Percentiles rank a stretch among this genome's conserved stretches.
phyloP scores from a whole-genome alignment of 148 eudicot genomes.

The Arbutus unedo region DNA sequence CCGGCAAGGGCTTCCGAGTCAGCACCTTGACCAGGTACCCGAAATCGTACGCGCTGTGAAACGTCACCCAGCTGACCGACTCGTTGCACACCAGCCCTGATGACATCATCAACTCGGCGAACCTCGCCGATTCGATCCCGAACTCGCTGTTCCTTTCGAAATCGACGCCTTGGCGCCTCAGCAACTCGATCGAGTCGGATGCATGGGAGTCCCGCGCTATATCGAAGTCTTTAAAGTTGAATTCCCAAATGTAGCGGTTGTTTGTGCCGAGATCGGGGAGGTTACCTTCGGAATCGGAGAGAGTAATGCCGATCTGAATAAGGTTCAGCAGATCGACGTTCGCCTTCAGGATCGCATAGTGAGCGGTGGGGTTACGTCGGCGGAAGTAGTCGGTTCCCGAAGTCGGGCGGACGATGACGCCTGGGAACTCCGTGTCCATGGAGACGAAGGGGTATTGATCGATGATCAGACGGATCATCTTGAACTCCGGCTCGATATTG shows the following conservation, averaged over 20 bases:
- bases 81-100: slow-evolving; percentile 65
- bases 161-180: slow-evolving; percentile 37
- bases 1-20: slow-evolving; percentile 38
- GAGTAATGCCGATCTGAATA: slow-evolving; percentile 60
- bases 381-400: slow-evolving; percentile 2
- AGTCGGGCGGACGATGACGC: slow-evolving; percentile 21
- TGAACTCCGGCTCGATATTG: slow-evolving; percentile 43
- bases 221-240: slow-evolving; percentile 60
- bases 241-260: slow-evolving; percentile 56
- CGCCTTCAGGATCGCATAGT: slow-evolving; percentile 40
- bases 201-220: slow-evolving; percentile 32
- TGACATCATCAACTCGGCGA: slow-evolving; percentile 55
- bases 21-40: slow-evolving; percentile 54
- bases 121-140: slow-evolving; percentile 42
- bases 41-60: slow-evolving; percentile 64
- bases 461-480: slow-evolving; percentile 25
- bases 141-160: slow-evolving; percentile 25
- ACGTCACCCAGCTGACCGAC: slow-evolving; percentile 48
- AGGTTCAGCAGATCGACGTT: slow-evolving; percentile 56
- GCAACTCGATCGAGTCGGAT: slow-evolving; percentile 40
- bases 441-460: slow-evolving; percentile 36
- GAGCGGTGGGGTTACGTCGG: slow-evolving; percentile 14
- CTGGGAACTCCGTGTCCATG: slow-evolving; percentile 60
- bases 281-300: slow-evolving; percentile 48
- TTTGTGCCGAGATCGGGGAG: slow-evolving; percentile 41